Evolutionary conservation across 1,284 basidiomycete species (phyloP), one percentile per base, ranked within the genome.

Genomic region (Marasmius sp.): DNA sequence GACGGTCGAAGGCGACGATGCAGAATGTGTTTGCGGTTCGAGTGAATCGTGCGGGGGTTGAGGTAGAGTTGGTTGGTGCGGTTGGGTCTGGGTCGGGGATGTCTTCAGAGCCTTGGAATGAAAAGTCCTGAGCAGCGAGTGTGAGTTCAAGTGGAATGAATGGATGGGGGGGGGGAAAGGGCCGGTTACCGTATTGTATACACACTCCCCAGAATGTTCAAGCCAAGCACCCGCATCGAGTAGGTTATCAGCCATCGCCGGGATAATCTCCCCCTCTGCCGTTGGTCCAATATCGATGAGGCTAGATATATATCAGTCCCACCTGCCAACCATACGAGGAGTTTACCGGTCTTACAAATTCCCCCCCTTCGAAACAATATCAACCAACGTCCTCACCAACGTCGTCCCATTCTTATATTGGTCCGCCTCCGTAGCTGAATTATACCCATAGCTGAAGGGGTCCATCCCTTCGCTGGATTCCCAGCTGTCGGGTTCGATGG

Each of bases 391-490:
- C 58, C 81, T 81, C 5, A 86, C 70, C 41, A 86, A 81, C 7
- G 77, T 76, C 1, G 79, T 74, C 0, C 77, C 78, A 61, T 79
- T 81, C 72, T 81, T 83, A 65, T 85, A 85, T 60, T 81, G 70
- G n/a, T 71, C 71, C 5, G 75, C 71, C 55, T 74, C 69, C 33
- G 85, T 84, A 6, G 68, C 74, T 1, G 67, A 68, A 65, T 83
- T 82, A 38, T 78, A 70, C 0, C 81, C 78, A 64, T 80, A 84
- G 58, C 79, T 81, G 57, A 69, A 74, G 0, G 83, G 82, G 60
- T 82, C 79, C 73, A 82, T 76, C 22, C 83, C 83, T 62, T 82
- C 84, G 48, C 73, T 84, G 18, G 79, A 84, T 69, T 87, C 86
- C 86, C 86, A 87, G 58, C 75, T 78, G 43, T 72, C 71, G 0